Evolutionary conservation across 768 basidiomycete species (phyloP), one percentile per base, ranked within the genome.

Genomic region (Termitomyces sp.): DNA sequence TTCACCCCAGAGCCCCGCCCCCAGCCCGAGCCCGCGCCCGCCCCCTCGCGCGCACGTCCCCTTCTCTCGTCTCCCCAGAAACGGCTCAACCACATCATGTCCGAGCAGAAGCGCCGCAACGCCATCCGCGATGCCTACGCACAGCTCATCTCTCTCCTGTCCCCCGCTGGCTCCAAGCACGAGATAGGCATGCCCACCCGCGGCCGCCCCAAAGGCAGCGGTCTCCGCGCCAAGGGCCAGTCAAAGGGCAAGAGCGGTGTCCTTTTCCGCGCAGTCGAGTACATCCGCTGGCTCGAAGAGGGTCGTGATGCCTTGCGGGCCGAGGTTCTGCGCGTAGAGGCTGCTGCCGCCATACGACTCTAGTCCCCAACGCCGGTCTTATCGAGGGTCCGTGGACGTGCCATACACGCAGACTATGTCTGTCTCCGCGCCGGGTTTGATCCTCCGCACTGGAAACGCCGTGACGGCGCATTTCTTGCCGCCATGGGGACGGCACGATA

Each of bases 61-160:
- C 79, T 91, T 19, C 77, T 94, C 25, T 88, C 91, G 6, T 85
- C 84, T 4, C 91, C 91, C 0, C 91, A 95, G 71, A 93, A 94
- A 66, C 82, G 92, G 12, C 81, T 91, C 16, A 94, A 94, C 68
- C 92, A 96, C 74, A 94, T 96, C 76, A 86, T 92, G 82, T 93
- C 91, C 7, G 94, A 96, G 68, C 93, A 96, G 72, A 91, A 91
- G 65, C 89, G 94, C 8, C 84, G 94, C 10, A 95, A 95, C 65
- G 89, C 90, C 50, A 96, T 96, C 62, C 85, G 91, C 41, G 87
- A 91, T 59, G 92, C 92, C 40, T 96, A 94, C 70, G 85, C 90
- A 1, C 90, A 93, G 66, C 73, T 96, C 41, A 93, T 92, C 32
- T 73, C 85, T 0, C 75, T 96, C 23, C 84, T 95, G 53, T 84